Conservation (phyloP, 495 filamentous ascomycete species). For the Penicillium coffeae region DNA sequence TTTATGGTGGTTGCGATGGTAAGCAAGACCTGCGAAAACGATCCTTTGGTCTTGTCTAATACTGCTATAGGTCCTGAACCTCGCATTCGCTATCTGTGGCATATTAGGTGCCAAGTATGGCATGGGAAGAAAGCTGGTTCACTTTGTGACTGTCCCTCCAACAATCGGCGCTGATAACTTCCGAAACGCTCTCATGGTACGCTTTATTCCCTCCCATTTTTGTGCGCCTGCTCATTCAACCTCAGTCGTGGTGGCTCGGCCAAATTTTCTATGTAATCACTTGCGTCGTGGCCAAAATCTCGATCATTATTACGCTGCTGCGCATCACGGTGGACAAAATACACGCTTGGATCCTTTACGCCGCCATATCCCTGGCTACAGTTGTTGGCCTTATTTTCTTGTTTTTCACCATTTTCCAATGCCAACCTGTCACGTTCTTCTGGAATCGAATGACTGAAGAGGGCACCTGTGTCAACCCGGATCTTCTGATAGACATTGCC, state of each 20-base stretch:
- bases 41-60: constrained; percentile 1
- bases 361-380: constrained; percentile 21
- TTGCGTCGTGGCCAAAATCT: constrained; percentile 29
- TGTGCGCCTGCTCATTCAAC: background rate
- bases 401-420: constrained; percentile 35
- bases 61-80: constrained; percentile 15
- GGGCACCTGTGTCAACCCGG: constrained; percentile 26
- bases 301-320: constrained; percentile 36
- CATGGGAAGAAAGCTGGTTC: constrained; percentile 22
- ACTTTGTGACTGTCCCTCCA: constrained; percentile 11
- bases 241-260: constrained; percentile 31
- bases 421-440: constrained; percentile 28
- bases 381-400: constrained; percentile 26
- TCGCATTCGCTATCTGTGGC: constrained; percentile 26
- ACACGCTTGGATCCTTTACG: constrained; percentile 30
- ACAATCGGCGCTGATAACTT: constrained; percentile 16
- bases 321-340: constrained; percentile 29
- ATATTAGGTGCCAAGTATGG: constrained; percentile 28
- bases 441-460: constrained; percentile 24
- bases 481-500: constrained; percentile 24
- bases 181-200: constrained; percentile 25
- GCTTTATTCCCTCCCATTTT: background rate
- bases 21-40: background rate
- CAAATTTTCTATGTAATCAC: constrained; percentile 35
- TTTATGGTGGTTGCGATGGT: constrained; percentile 33